Conservation (phyloP, 768 basidiomycete genomes). For the Paxillus ammoniavirescens region DNA sequence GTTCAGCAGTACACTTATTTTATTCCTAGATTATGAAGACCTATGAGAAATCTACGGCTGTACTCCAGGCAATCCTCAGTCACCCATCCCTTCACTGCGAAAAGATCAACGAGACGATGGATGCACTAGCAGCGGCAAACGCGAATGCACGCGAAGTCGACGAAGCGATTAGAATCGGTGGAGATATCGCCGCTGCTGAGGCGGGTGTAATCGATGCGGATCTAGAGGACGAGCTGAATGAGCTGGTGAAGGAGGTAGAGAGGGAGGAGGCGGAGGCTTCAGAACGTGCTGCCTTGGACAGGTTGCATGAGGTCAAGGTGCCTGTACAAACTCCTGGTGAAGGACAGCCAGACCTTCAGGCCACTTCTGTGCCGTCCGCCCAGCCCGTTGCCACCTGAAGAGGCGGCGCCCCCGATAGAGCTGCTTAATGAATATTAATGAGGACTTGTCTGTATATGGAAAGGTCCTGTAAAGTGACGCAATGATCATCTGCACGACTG, state of each 20-base stretch:
- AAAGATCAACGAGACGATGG: conserved; percentile 82
- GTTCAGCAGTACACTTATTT: not conserved
- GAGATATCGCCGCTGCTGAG: conserved; percentile 53
- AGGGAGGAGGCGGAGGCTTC: conserved; percentile 38
- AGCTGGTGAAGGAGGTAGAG: conserved; percentile 47
- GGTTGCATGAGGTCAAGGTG: conserved; percentile 18
- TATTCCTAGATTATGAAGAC: conserved; percentile 71
- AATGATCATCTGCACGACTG: not conserved
- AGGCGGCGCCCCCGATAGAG: not conserved
- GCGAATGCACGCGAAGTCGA: conserved; percentile 83
- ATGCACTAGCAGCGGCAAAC: conserved; percentile 80
- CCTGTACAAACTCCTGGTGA: conserved; percentile 10
- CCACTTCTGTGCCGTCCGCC: not conserved
- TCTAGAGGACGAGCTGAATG: conserved; percentile 64
- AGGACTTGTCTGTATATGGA: conserved; percentile 10
- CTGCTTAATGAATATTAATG: not conserved
- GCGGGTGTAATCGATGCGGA: conserved; percentile 49
- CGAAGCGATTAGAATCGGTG: conserved; percentile 67
- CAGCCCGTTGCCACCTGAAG: conserved; percentile 11
- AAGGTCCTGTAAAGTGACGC: conserved; percentile 8
- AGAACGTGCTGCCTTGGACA: conserved; percentile 21
- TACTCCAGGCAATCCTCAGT: conserved; percentile 70
- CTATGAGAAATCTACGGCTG: conserved; percentile 80
- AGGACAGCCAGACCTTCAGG: not conserved
- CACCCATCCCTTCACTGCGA: conserved; percentile 81